A percentile compares a stretch with the other conserved stretches of the same genome.
Conservation (phyloP, 1,284 basidiomycete species). For the Phlebopus sp. region DNA sequence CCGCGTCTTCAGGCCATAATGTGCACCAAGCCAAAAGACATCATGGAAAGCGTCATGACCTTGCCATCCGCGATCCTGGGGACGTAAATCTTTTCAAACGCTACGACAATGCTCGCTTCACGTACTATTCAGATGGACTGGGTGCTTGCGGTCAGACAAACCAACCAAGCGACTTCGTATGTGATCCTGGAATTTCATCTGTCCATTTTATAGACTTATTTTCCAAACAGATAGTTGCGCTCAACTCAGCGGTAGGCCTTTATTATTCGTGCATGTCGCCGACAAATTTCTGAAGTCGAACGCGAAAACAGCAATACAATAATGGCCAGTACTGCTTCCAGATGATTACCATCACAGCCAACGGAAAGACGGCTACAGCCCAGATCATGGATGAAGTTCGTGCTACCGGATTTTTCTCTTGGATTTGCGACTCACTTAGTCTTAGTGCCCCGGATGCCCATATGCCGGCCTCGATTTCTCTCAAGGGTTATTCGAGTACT, state of each 20-base stretch:
- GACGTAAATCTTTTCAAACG: slow-evolving; percentile 25
- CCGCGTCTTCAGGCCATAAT: slow-evolving; percentile 17
- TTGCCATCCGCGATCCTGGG: slow-evolving; percentile 24
- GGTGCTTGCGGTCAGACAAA: slow-evolving; percentile 26
- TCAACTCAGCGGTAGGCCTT: slow-evolving; percentile 25
- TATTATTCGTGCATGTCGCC: background rate
- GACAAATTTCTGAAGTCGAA: slow-evolving; percentile 9
- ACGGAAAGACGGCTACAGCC: slow-evolving; percentile 51
- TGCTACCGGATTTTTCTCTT: background rate
- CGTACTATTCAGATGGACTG: slow-evolving; percentile 29
- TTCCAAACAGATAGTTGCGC: slow-evolving; percentile 32
- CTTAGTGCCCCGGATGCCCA: slow-evolving; percentile 55
- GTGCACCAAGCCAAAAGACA: slow-evolving; percentile 23
- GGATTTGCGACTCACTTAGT: background rate
- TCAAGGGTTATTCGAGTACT: slow-evolving; percentile 51
- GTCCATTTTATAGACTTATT: background rate
- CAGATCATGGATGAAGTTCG: slow-evolving; percentile 54
- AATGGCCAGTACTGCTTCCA: slow-evolving; percentile 48
- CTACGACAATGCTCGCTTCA: slow-evolving; percentile 23
- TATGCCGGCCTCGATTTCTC: slow-evolving; percentile 28
- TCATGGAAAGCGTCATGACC: slow-evolving; percentile 22
- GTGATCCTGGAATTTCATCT: slow-evolving; percentile 3
- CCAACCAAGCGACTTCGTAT: slow-evolving; percentile 23
- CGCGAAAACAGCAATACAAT: slow-evolving; percentile 37
- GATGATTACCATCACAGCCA: slow-evolving; percentile 52